Conservation (phyloP, 768 basidiomycete genomes). For the Brasilioporus rufonigricans region DNA sequence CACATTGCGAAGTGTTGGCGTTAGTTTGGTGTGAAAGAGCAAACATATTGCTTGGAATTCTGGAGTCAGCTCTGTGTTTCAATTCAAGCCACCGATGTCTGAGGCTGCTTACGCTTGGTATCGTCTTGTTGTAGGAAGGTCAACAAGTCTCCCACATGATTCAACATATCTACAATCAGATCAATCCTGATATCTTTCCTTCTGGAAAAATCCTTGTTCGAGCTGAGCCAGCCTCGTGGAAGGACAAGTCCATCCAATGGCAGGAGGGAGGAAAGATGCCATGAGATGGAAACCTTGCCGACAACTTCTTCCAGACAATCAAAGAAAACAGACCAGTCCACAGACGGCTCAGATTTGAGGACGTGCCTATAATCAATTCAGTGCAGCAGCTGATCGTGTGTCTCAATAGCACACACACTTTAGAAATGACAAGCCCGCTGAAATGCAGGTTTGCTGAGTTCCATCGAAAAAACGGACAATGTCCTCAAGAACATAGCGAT, state of each 20-base stretch:
- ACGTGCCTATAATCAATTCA: no score
- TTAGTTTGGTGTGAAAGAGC: constrained; percentile 12
- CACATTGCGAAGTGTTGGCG: constrained; percentile 28
- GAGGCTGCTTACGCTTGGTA: constrained; percentile 24
- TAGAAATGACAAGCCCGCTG: constrained; percentile 38
- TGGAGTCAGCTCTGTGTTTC: neutral
- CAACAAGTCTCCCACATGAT: constrained; percentile 24
- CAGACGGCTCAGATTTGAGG: constrained; percentile 32
- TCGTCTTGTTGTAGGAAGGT: constrained; percentile 22
- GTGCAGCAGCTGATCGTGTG: constrained; percentile 23
- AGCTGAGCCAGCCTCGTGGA: constrained; percentile 50
- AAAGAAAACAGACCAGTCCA: constrained; percentile 51
- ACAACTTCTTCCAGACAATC: constrained; percentile 50
- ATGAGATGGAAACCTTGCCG: no score
- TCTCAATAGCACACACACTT: constrained; percentile 30
- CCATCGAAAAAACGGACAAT: constrained; percentile 31
- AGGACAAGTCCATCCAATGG: no score
- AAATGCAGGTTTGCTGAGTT: constrained; percentile 24
- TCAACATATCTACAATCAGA: constrained; percentile 36
- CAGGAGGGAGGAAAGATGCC: constrained; percentile 16
- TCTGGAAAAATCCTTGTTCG: constrained; percentile 11
- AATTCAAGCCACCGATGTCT: neutral
- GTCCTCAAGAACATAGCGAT: constrained; percentile 38
- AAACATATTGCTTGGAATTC: neutral
- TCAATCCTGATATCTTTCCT: constrained; percentile 29